phyloP scores from a whole-genome alignment of 2,329 filamentous ascomycete genomes.

The Ambrosiella beaveri region DNA sequence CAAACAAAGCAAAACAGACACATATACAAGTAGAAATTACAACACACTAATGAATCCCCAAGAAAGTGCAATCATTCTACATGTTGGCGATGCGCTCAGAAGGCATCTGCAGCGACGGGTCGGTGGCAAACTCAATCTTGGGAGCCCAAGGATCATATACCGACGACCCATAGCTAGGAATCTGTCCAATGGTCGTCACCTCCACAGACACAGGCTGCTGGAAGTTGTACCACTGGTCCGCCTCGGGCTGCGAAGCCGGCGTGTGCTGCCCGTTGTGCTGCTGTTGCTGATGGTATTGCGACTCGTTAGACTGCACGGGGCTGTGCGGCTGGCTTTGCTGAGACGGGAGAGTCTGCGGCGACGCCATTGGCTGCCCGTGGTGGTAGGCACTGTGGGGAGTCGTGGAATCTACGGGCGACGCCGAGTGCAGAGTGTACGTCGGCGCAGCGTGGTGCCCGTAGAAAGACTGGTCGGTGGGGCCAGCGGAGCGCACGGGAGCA shows the following conservation, averaged over 20 bases:
- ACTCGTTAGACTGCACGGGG: slow-evolving; percentile 15
- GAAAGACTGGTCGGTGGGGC: slow-evolving; percentile 32
- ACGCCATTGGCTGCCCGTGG: slow-evolving; percentile 12
- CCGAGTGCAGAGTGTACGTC: slow-evolving; percentile 30
- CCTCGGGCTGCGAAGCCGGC: slow-evolving; percentile 24
- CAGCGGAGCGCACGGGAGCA: slow-evolving; percentile 34
- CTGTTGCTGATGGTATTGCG: slow-evolving; percentile 21
- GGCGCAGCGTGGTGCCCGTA: slow-evolving; percentile 38
- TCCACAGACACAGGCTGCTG: slow-evolving; percentile 34
- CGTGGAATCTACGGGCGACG: slow-evolving; percentile 29
- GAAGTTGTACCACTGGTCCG: slow-evolving; percentile 40
- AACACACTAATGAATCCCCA: slow-evolving; percentile 5
- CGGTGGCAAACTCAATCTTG: slow-evolving; percentile 38
- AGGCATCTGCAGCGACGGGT: slow-evolving; percentile 40
- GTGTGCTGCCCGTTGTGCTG: slow-evolving; percentile 16
- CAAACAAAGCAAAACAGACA: slow-evolving; percentile 11
- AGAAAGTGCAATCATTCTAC: slow-evolving; percentile 19
- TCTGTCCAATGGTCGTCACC: slow-evolving; percentile 34
- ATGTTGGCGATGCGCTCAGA: slow-evolving; percentile 40
- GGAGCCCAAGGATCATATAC: slow-evolving; percentile 35
- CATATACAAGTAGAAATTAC: slow-evolving; percentile 6
- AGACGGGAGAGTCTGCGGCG: slow-evolving; percentile 21
- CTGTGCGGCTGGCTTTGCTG: slow-evolving; percentile 22
- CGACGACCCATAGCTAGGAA: slow-evolving; percentile 32
- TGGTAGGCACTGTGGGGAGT: slow-evolving; percentile 17